Conservation (phyloP, 495 filamentous ascomycete genomes). For the Chaetomidium leptoderma region DNA sequence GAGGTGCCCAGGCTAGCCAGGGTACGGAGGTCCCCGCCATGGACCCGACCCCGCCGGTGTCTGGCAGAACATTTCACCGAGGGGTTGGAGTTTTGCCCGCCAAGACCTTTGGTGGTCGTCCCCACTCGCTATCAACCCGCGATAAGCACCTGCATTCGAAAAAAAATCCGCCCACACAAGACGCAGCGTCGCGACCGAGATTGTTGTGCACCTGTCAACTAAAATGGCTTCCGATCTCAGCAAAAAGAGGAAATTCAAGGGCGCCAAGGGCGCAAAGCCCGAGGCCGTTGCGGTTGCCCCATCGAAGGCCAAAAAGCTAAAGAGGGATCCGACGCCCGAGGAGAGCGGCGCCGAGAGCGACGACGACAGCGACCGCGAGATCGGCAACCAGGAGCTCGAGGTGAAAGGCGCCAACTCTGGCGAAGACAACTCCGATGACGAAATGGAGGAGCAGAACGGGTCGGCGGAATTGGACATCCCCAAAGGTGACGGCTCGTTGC, state of each 20-base stretch:
- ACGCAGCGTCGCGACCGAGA: background rate
- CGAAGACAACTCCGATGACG: slow-evolving; percentile 17
- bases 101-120: background rate
- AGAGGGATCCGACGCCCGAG: slow-evolving; percentile 24
- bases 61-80: slow-evolving; percentile 23
- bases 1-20: too few relatives aligned
- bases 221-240: slow-evolving; percentile 42
- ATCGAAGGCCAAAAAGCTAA: slow-evolving; percentile 32
- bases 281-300: slow-evolving; percentile 18
- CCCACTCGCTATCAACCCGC: slow-evolving; percentile 10
- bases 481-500: slow-evolving; percentile 24
- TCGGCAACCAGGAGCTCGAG: slow-evolving; percentile 23
- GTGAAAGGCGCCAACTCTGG: slow-evolving; percentile 17
- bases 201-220: background rate
- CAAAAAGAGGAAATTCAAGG: slow-evolving; percentile 49
- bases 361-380: slow-evolving; percentile 10
- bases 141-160: slow-evolving; percentile 13
- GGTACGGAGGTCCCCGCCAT: too few relatives aligned
- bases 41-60: slow-evolving; percentile 13
- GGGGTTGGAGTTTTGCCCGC: background rate
- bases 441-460: slow-evolving; percentile 28
- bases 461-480: slow-evolving; percentile 12
- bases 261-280: slow-evolving; percentile 32
- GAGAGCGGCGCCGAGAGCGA: slow-evolving; percentile 26
- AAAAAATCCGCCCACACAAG: slow-evolving; percentile 13